Evolutionary conservation across 2,329 filamentous ascomycete species (phyloP), one percentile per base, ranked within the genome.

Genomic region (Tolypocladium inflatum): DNA sequence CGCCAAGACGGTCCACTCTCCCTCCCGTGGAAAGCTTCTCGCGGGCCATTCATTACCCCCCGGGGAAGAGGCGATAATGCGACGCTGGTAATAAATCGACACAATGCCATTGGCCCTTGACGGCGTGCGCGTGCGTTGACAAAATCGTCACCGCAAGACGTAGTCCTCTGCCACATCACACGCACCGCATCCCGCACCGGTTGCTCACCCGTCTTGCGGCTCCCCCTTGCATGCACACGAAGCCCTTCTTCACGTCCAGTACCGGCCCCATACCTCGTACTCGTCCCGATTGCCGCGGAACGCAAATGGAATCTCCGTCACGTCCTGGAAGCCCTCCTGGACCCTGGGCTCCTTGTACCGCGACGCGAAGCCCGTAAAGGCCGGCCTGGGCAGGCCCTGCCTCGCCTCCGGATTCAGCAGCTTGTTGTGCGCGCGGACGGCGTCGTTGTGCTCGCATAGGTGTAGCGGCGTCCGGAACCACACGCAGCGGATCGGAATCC

Each of bases 361-460:
- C 10, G 85, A 83, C 19, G 79, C 76, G 68, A 91, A 99, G 15
- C 85, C 82, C 30, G 80, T 84, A 70, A 97, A 97, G 0, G 94
- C 93, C 62, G 94, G 78, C 51, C 82, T 83, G 0, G 93, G 92
- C 6, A 99, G 79, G 1, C 84, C 79, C 0, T 80, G 75, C 61
- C 94, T 82, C 30, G 84, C 82, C 71, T 97, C 93, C 1, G 92
- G 93, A 67, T 97, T 97, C 74, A 91, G 79, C 78, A 87, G 61
- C 55, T 72, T 70, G 65, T 86, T 86, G 66, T 92, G 76, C 2
- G 91, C 84, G 60, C 94, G 83, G 54, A 96, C 89, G 1, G 83
- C 84, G 68, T 96, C 89, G 68, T 99, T 99, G 75, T 99, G 94
- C 70, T 91, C 85, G 64, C 83, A 86, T 10, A 96, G 70, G 50